Evolutionary conservation across 2,329 filamentous ascomycete genomes (phyloP).

Genomic region (Talaromyces rugulosus): DNA sequence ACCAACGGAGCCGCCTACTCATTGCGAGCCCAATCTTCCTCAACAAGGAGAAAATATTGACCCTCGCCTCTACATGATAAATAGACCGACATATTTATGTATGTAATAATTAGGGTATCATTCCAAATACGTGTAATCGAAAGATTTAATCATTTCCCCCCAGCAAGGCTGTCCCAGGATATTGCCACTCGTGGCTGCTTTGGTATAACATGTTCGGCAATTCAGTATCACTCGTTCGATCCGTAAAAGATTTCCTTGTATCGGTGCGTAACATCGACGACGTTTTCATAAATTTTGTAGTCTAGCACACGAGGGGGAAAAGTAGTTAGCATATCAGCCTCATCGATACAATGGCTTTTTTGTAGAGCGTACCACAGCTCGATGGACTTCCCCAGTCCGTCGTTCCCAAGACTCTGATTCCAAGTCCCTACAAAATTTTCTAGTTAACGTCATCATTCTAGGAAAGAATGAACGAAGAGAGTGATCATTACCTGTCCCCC

Average conservation of each 20-base stretch:
- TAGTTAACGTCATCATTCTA: not conserved
- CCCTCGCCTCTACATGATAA: not conserved
- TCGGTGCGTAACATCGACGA: constrained; percentile 81
- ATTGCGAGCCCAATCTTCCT: not conserved
- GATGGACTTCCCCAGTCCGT: constrained; percentile 40
- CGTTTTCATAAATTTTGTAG: constrained; percentile 67
- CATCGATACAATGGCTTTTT: constrained; percentile 2
- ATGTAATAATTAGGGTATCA: not conserved
- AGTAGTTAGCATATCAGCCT: not conserved
- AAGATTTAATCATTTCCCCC: not conserved
- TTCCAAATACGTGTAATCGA: not conserved
- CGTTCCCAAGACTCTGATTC: constrained; percentile 37
- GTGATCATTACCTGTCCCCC: constrained; percentile 30
- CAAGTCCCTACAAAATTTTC: constrained; percentile 28
- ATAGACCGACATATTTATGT: not conserved
- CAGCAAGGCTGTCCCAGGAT: not conserved
- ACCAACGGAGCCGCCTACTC: not conserved
- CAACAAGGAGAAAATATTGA: not conserved
- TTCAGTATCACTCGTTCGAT: constrained; percentile 16
- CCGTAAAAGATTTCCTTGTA: constrained; percentile 78
- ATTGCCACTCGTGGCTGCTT: not conserved
- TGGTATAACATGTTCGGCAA: not conserved
- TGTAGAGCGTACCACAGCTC: constrained; percentile 31
- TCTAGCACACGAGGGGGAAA: constrained; percentile 50
- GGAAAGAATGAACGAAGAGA: not conserved